Percentiles rank a stretch among this genome's conserved stretches.
Conservation (phyloP, 2,329 filamentous ascomycete genomes). For the Chrysoporthe deuterocubensis region DNA sequence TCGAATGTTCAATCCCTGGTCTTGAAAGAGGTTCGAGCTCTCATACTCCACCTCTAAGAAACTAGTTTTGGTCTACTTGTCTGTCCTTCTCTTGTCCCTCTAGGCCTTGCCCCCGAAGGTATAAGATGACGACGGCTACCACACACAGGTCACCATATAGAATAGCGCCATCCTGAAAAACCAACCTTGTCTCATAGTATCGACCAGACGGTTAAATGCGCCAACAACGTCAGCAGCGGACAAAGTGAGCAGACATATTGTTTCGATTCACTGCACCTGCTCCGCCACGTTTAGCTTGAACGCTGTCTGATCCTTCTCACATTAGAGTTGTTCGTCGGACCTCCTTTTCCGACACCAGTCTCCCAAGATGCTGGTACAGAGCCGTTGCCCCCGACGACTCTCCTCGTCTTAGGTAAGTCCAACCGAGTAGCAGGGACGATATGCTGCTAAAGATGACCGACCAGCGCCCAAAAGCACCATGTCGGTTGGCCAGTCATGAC, state of each 20-base stretch:
- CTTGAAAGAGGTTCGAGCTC: neutral
- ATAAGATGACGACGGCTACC: conserved; percentile 47
- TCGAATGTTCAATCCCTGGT: neutral
- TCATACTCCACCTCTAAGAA: neutral
- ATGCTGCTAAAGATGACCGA: no score
- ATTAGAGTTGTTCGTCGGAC: no score
- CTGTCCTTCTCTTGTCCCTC: conserved; percentile 34
- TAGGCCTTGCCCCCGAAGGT: conserved; percentile 51
- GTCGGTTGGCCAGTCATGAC: no score
- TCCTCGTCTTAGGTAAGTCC: no score
- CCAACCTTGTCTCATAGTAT: conserved; percentile 47
- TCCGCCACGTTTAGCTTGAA: neutral
- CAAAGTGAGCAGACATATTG: neutral
- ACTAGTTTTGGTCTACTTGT: neutral
- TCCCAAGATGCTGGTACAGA: no score
- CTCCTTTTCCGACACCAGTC: no score
- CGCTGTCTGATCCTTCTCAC: no score
- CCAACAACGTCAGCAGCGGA: no score
- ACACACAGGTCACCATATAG: conserved; percentile 51
- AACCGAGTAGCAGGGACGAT: no score
- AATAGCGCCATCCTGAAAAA: conserved; percentile 56
- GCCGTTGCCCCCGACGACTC: no score
- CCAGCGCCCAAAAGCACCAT: no score
- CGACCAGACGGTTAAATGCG: no score
- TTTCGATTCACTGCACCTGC: neutral